Conservation (phyloP, 225 moss, liverwort and hornwort genomes). For the Thuidium tamariscinum region DNA sequence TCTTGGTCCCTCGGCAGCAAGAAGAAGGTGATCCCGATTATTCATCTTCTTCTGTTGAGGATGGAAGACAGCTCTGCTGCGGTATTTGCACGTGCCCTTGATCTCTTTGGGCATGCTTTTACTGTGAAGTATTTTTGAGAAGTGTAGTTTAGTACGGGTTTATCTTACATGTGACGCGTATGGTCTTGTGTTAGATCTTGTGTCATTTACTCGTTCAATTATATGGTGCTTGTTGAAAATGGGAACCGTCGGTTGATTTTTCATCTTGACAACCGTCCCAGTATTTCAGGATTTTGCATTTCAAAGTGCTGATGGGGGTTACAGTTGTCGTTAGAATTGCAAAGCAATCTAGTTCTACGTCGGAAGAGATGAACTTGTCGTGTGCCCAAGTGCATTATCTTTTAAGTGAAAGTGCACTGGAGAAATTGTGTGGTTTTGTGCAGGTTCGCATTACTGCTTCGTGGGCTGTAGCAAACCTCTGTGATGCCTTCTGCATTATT, state of each 20-base stretch:
- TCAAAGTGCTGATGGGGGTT: neutral
- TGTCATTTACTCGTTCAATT: neutral
- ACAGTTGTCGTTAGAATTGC: neutral
- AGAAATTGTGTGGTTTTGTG: neutral
- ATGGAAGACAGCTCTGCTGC: constrained; percentile 65
- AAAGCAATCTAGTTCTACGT: neutral
- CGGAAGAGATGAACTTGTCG: neutral
- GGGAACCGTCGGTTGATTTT: neutral
- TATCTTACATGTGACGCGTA: neutral
- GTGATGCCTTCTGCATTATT: constrained; percentile 69
- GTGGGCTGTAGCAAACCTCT: constrained; percentile 95
- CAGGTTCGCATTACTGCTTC: constrained; percentile 94
- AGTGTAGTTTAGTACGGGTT: neutral
- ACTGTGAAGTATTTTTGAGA: neutral
- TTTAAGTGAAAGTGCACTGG: neutral
- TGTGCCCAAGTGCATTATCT: neutral
- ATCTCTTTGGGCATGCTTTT: neutral
- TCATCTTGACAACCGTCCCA: neutral
- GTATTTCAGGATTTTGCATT: neutral
- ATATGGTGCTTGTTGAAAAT: neutral
- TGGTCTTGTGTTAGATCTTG: neutral
- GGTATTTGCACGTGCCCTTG: constrained; percentile 25
- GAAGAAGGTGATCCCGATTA: constrained; percentile 54
- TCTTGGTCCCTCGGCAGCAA: constrained; percentile 40
- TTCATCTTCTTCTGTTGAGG: constrained; percentile 52